Evolutionary conservation across 23 red algal genomes (phyloP), one percentile per base, ranked within the genome.

Genomic region (Gracilaria domingensis): DNA sequence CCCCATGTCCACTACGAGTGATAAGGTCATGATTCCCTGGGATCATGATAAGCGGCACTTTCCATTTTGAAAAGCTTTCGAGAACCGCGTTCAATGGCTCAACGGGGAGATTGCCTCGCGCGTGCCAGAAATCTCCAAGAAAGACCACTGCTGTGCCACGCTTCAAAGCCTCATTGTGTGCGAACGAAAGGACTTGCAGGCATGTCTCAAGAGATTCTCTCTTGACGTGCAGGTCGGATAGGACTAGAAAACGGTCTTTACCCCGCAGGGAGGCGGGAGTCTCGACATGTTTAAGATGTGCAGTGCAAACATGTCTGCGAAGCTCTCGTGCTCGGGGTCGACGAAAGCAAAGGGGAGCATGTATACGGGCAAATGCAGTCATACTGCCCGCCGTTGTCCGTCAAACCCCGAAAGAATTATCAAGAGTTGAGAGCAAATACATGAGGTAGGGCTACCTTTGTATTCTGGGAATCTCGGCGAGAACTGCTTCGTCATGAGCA

Each of bases 21-120:
- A 93, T 58, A 59, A 93, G 90, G 82, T 97, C 95, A 83, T 97
- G 95, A 75, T 97, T 97, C 3, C 95, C 95, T 20, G 95, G 95
- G 35, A 97, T 81, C 95, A 97, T 93, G 40, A 97, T 59, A 20
- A 87, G n/a, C 14, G 95, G 89, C 3, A 83, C 69, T 29, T 84
- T 44, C 87, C 88, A 97, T 4, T 30, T 60, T 20, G 78, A 14
- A 20, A 97, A 61, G 37, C 79, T 77, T 56, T 82, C 54, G 28
- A 97, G 78, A 57, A 93, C 66, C 6, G 81, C 84, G 54, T 97
- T 97, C 30, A 97, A 78, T 8, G 87, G 83, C 34, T 85, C 64
- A 24, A 97, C 95, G 0, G 95, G 83, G 40, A 97, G 87, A 34
- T 80, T 78, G 40, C 95, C 95, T 23, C 95, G 86, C 2, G 71